Conservation (phyloP, 2,329 filamentous ascomycete species). For the Stenocarpella maydis region DNA sequence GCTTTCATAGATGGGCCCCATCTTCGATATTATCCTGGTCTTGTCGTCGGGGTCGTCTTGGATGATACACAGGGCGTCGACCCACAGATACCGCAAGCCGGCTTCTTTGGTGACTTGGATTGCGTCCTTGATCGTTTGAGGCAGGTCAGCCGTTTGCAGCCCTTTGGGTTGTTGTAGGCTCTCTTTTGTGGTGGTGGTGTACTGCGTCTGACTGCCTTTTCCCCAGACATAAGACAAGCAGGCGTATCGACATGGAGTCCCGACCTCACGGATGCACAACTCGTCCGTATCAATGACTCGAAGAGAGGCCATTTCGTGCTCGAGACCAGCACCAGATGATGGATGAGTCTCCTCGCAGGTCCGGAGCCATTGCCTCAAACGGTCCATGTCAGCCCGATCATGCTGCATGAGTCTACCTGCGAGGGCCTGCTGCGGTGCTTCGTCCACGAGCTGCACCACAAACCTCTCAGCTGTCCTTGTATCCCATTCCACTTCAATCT, state of each 20-base stretch:
- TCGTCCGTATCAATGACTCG: background rate
- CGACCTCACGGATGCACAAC: background rate
- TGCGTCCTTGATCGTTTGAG: background rate
- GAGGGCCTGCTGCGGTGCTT: background rate
- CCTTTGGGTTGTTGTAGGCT: background rate
- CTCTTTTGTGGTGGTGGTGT: background rate
- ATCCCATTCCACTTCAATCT: background rate
- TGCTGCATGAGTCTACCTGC: background rate
- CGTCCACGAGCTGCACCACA: background rate
- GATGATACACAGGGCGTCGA: conserved; percentile 34
- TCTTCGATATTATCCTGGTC: background rate
- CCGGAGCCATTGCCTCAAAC: background rate
- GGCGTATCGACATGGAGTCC: background rate
- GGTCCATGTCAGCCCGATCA: background rate
- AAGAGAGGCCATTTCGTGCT: background rate
- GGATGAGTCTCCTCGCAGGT: background rate
- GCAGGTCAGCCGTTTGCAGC: background rate
- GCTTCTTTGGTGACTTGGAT: background rate
- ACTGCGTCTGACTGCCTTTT: background rate
- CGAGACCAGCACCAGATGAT: background rate
- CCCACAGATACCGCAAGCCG: conserved; percentile 23
- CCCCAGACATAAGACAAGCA: conserved; percentile 8
- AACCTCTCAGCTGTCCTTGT: background rate
- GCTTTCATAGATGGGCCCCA: background rate
- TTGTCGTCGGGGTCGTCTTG: conserved; percentile 24